Conservation (phyloP, 805 yeast species). For the Yarrowia deformans region DNA sequence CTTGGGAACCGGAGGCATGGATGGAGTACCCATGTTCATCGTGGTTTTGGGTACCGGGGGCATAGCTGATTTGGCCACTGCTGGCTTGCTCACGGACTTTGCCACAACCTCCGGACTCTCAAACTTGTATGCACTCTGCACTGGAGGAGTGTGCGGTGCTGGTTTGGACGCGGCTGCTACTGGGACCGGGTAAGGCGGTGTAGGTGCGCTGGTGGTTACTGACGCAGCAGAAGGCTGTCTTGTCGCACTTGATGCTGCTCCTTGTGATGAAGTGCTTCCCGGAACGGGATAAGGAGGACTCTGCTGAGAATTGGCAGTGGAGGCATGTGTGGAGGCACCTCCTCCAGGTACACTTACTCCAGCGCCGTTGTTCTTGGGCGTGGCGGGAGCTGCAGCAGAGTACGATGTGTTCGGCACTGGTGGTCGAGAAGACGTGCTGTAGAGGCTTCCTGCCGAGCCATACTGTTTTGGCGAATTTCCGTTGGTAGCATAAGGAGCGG, state of each 20-base stretch:
- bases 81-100: neutral
- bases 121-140: neutral
- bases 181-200: conserved; percentile 7
- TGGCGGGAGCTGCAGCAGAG: neutral
- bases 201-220: neutral
- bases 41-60: conserved; percentile 13
- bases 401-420: neutral
- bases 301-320: neutral
- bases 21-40: neutral
- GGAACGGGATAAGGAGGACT: conserved; percentile 20
- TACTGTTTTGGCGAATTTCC: conserved; percentile 4
- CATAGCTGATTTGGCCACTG: conserved; percentile 7
- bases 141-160: conserved; percentile 13
- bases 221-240: neutral
- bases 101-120: conserved; percentile 3
- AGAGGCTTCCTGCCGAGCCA: neutral
- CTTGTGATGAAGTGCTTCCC: neutral
- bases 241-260: neutral
- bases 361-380: neutral
- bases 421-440: neutral
- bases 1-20: conserved; percentile 15
- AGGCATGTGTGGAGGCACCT: neutral
- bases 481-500: conserved; percentile 13
- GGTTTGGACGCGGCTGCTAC: neutral
- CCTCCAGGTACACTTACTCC: neutral